Evolutionary conservation across 2,329 filamentous ascomycete genomes (phyloP), one percentile per base, ranked within the genome.

Genomic region (Ceratocystis cacaofunesta): DNA sequence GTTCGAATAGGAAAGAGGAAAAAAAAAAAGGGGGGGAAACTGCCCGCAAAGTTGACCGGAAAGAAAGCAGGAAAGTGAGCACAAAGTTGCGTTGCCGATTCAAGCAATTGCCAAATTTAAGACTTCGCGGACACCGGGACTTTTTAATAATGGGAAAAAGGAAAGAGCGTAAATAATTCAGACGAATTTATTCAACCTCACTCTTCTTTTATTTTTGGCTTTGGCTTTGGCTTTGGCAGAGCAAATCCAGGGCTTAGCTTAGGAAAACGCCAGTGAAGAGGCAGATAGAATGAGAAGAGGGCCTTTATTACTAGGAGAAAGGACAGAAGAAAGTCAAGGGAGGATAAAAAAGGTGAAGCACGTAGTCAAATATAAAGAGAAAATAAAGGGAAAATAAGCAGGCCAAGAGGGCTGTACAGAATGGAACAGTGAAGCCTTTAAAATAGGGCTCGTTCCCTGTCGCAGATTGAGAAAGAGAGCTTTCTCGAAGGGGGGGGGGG

Each of bases 41-140:
- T 57, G 22, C 52, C 52, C 7, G 17, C 8, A 17, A 57, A 57
- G 52, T 12, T 8, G 52, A 22, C 25, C 10, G 52, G 52, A 28
- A 57, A 55, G 50, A 30, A 36, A 36, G 32, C 10, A 36, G 36
- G 36, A 36, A 36, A 30, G 22, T 28, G 22, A 30, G 52, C 25
- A 28, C 52, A 57, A 30, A 28, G 52, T 57, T 57, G 52, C 52
- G 52, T 57, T 57, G 52, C 52, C 52, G 25, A 57, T 57, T 57
- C 22, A 28, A 57, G 52, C 30, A 57, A 28, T 50, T 50, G 46
- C 46, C 46, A 22, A 50, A n/a, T 50, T 50, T 25, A 19, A 19
- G 44, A 36, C 36, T 12, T 36, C 36, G 36, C 36, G 36, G 36
- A 7, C 36, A 12, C 36, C 3, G 10, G 3, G 10, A 36, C 36